A percentile compares a stretch with the other conserved stretches of the same genome.
Evolutionary conservation across 768 basidiomycete species (phyloP).

Genomic region (Phlegmacium glaucopus): DNA sequence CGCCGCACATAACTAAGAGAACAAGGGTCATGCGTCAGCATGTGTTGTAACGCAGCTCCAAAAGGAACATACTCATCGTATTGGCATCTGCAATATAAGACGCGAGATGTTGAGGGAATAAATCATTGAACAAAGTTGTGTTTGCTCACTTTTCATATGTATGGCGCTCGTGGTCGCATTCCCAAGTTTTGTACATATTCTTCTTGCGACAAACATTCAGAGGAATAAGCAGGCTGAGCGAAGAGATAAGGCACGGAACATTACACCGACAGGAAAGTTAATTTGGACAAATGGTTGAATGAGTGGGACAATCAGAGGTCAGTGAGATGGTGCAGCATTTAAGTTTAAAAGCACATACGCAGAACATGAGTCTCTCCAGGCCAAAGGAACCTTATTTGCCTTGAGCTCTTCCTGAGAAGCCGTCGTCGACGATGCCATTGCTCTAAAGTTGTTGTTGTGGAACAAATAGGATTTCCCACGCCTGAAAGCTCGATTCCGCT

Average conservation of each 20-base stretch:
- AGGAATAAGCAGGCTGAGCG: slow-evolving; percentile 73
- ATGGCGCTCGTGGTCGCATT: slow-evolving; percentile 87
- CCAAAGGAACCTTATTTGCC: slow-evolving; percentile 67
- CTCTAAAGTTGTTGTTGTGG: slow-evolving; percentile 12
- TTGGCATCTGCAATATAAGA: slow-evolving; percentile 63
- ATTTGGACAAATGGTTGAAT: not conserved
- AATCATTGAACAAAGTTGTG: too few species aligned
- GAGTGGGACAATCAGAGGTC: not conserved
- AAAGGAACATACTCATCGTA: slow-evolving; percentile 79
- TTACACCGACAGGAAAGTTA: too few species aligned
- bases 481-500: too few species aligned
- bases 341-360: slow-evolving; percentile 53
- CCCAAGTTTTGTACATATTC: slow-evolving; percentile 83
- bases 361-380: slow-evolving; percentile 89
- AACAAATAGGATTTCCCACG: slow-evolving; percentile 11
- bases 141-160: slow-evolving; percentile 84
- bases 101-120: not conserved
- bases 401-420: slow-evolving; percentile 86
- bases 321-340: not conserved
- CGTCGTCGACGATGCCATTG: slow-evolving; percentile 69
- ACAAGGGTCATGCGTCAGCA: slow-evolving; percentile 3
- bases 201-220: slow-evolving; percentile 84
- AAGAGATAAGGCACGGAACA: slow-evolving; percentile 1
- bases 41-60: not conserved
- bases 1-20: slow-evolving; percentile 72